These are phyloP conservation scores for Pleurotus citrinopileatus DNA, from an alignment of 768 basidiomycete species.

Conservation along the genomic window DNA sequence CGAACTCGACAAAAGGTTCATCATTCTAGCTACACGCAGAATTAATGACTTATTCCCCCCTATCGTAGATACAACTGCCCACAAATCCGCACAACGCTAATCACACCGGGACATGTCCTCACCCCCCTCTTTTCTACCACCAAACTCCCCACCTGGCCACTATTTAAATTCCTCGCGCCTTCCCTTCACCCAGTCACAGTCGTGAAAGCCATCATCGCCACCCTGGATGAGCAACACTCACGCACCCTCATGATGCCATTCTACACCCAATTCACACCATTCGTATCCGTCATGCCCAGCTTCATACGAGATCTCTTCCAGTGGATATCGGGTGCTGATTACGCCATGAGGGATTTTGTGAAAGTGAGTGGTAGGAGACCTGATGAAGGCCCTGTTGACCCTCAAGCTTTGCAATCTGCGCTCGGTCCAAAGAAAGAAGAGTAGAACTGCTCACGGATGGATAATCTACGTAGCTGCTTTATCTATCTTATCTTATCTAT, in stretches of 20 bases:
- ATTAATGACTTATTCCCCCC: background rate
- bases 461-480: background rate
- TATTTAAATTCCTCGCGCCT: slow-evolving; percentile 76
- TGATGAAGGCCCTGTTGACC: slow-evolving; percentile 43
- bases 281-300: slow-evolving; percentile 59
- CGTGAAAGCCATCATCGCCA: slow-evolving; percentile 79
- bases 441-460: background rate
- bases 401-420: background rate
- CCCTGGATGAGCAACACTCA: slow-evolving; percentile 79
- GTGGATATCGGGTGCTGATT: slow-evolving; percentile 69
- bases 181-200: slow-evolving; percentile 69
- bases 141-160: slow-evolving; percentile 41
- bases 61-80: slow-evolving; percentile 63
- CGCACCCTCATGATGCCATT: slow-evolving; percentile 71
- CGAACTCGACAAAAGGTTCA: slow-evolving; percentile 79
- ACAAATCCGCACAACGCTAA: slow-evolving; percentile 81
- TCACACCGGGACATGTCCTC: slow-evolving; percentile 76
- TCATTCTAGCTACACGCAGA: background rate
- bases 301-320: slow-evolving; percentile 73
- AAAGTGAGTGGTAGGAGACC: slow-evolving; percentile 60
- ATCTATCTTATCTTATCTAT: slow-evolving; percentile 3
- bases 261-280: slow-evolving; percentile 59
- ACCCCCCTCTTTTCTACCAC: slow-evolving; percentile 76
- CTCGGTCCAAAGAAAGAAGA: background rate
- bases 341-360: slow-evolving; percentile 64